phyloP scores from a whole-genome alignment of 768 basidiomycete species.

The Strobilomyces echinocephalus region DNA sequence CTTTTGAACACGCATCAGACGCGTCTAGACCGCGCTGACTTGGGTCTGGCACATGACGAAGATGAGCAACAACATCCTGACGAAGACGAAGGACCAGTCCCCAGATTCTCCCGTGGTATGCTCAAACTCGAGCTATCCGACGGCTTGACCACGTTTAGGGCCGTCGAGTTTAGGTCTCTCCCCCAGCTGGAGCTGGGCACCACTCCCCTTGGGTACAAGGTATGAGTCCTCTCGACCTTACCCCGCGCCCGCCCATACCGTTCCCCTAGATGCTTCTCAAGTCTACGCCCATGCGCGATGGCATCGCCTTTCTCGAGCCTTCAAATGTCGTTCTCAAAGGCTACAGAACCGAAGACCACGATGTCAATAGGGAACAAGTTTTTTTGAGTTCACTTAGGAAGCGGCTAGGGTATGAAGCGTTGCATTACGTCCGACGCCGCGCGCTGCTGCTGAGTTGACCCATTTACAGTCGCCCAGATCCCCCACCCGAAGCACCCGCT shows the following conservation, averaged over 20 bases:
- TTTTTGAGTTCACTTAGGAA: slow-evolving; percentile 59
- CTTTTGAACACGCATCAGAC: slow-evolving; percentile 66
- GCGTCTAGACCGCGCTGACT: slow-evolving; percentile 54
- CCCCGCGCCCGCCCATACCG: neutral
- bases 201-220: slow-evolving; percentile 83
- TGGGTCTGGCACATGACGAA: slow-evolving; percentile 35
- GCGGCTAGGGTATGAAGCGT: slow-evolving; percentile 59
- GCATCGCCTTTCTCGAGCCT: slow-evolving; percentile 76
- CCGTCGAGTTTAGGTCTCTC: slow-evolving; percentile 73
- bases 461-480: slow-evolving; percentile 25
- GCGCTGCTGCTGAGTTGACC: neutral
- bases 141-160: slow-evolving; percentile 62
- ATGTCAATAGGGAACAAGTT: slow-evolving; percentile 48
- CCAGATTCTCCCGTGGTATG: slow-evolving; percentile 79
- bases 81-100: slow-evolving; percentile 68
- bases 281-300: slow-evolving; percentile 61
- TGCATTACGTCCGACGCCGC: neutral
- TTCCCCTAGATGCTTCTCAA: slow-evolving; percentile 58
- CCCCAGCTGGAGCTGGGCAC: slow-evolving; percentile 64
- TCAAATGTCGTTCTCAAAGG: slow-evolving; percentile 56
- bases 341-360: slow-evolving; percentile 59
- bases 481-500: slow-evolving; percentile 11
- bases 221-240: slow-evolving; percentile 23
- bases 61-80: slow-evolving; percentile 46
- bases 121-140: slow-evolving; percentile 73